Evolutionary conservation across 2,329 filamentous ascomycete genomes (phyloP).

Genomic region (Aspergillus puulaauensis): DNA sequence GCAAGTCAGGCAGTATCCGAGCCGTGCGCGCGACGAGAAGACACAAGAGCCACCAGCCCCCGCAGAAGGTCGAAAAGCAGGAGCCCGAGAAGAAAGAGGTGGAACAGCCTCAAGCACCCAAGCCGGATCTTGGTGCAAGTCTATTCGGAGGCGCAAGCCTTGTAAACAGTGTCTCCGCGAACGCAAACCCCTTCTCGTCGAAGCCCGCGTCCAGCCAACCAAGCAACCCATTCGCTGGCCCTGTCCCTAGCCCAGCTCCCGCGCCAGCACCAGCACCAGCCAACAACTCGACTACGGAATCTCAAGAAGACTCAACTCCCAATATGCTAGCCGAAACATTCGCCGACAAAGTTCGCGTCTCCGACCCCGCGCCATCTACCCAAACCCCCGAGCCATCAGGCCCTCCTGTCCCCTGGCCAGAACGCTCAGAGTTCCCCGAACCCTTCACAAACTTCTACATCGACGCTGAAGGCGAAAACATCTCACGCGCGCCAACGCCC

Average conservation of each 20-base stretch:
- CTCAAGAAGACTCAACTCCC: constrained; percentile 10
- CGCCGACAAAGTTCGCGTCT: constrained; percentile 65
- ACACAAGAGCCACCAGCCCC: constrained; percentile 33
- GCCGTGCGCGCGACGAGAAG: constrained; percentile 68
- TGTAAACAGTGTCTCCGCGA: constrained; percentile 36
- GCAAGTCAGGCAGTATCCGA: constrained; percentile 79
- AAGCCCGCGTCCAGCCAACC: constrained; percentile 30
- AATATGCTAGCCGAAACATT: constrained; percentile 74
- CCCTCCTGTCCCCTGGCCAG: constrained; percentile 73
- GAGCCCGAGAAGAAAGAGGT: constrained; percentile 16
- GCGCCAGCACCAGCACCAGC: constrained; percentile 23
- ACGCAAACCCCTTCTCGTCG: constrained; percentile 57
- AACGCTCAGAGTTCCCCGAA: constrained; percentile 60
- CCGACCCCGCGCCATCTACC: constrained; percentile 33
- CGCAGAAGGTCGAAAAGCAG: constrained; percentile 23
- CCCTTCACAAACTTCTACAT: constrained; percentile 77
- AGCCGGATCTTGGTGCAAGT: constrained; percentile 52
- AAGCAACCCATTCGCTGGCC: constrained; percentile 59
- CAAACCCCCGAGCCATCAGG: constrained; percentile 35
- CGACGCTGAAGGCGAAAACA: constrained; percentile 88
- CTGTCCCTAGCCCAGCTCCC: constrained; percentile 39
- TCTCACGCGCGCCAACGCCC: constrained; percentile 59
- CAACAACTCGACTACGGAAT: constrained; percentile 30
- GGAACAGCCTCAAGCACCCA: constrained; percentile 20
- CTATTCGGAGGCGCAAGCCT: constrained; percentile 58